phyloP scores from a whole-genome alignment of 768 basidiomycete species.

The Mycena vulgaris region DNA sequence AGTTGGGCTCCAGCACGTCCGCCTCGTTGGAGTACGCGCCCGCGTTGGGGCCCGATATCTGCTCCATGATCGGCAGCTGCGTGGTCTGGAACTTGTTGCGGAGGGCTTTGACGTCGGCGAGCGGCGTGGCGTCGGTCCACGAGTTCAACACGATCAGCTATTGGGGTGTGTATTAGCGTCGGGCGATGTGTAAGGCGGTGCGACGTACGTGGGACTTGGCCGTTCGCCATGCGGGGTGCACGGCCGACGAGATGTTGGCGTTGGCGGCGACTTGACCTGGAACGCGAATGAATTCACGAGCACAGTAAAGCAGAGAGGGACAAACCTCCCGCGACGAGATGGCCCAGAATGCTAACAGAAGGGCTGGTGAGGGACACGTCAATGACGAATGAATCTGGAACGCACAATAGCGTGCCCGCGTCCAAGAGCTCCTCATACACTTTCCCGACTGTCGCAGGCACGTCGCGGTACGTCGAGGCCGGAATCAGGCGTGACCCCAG shows the following conservation, averaged over 20 bases:
- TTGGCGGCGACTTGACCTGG: conserved; percentile 51
- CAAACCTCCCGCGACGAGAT: conserved; percentile 44
- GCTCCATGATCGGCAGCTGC: conserved; percentile 46
- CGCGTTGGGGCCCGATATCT: conserved; percentile 45
- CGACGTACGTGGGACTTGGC: conserved; percentile 54
- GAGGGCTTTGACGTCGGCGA: conserved; percentile 35
- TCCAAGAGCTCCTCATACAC: conserved; percentile 42
- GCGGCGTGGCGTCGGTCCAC: conserved; percentile 37
- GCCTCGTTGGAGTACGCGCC: no score
- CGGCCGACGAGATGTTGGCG: conserved; percentile 48
- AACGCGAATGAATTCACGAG: neutral
- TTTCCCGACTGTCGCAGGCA: conserved; percentile 35
- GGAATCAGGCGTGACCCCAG: conserved; percentile 41
- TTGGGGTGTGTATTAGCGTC: neutral
- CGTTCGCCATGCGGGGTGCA: conserved; percentile 51
- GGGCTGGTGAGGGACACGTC: no score
- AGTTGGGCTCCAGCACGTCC: conserved; percentile 48
- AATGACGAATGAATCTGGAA: neutral
- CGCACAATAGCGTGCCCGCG: conserved; percentile 30
- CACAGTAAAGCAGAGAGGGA: neutral
- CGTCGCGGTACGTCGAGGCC: conserved; percentile 32
- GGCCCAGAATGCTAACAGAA: conserved; percentile 35
- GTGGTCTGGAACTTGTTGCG: conserved; percentile 43
- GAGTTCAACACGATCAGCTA: conserved; percentile 36
- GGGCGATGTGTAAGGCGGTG: neutral